Evolutionary conservation across 352 stramenopile species (phyloP).

Genomic region (Blastocystis sp.): DNA sequence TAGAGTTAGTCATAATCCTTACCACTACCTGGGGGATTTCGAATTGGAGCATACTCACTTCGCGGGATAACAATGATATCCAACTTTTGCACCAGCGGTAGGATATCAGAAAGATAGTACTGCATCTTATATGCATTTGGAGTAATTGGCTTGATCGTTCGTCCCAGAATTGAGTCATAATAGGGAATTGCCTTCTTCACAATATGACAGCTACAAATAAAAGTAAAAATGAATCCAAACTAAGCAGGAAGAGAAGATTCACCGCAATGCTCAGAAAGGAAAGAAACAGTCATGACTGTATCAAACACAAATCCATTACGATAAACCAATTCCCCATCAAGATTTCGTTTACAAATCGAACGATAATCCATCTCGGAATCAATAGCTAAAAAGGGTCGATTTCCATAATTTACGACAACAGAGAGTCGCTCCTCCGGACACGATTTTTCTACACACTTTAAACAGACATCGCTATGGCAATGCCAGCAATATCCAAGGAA

Average conservation of each 20-base stretch:
- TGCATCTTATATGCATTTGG: constrained; percentile 47
- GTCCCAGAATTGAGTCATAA: constrained; percentile 27
- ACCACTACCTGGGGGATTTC: neutral
- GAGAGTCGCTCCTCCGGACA: constrained; percentile 47
- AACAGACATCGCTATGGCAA: neutral
- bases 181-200: constrained; percentile 60
- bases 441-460: constrained; percentile 58
- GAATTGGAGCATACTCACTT: neutral
- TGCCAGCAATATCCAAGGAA: neutral
- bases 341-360: constrained; percentile 2
- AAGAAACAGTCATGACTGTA: neutral
- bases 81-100: neutral
- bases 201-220: constrained; percentile 51
- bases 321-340: constrained; percentile 15
- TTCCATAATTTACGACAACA: neutral
- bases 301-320: constrained; percentile 41
- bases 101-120: constrained; percentile 24
- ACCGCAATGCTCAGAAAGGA: neutral
- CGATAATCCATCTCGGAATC: constrained; percentile 27
- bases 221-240: neutral
- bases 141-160: constrained; percentile 42
- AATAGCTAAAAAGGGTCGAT: constrained; percentile 13
- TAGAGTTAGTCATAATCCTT: neutral
- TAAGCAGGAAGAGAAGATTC: constrained; percentile 17
- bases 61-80: neutral